Base-by-base conservation (phyloP, 2,329 filamentous ascomycete genomes). In the Rasamsonia emersonii region DNA sequence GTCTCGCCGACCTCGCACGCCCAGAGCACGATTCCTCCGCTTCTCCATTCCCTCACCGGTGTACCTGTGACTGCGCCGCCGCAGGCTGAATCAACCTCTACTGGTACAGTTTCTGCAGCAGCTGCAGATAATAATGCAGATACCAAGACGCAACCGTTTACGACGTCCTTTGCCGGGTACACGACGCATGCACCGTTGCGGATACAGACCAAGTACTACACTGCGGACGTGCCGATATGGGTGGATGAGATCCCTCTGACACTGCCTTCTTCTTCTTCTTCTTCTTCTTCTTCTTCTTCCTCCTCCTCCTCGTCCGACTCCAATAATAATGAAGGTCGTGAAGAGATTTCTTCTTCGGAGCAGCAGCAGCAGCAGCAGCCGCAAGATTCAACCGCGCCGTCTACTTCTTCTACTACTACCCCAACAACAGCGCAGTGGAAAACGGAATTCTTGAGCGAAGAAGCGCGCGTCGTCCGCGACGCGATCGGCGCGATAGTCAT, bases 171-270 rank as follows among this genome's bases (percentile, higher is more conserved):
- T 42, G 59, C 63, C 8, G 64, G 64, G 11, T 67, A 67, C 39
- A 66, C 63, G 7, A 61, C 59, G 1, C 63, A 67, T 38, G 46
- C 58, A 2, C 62, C 62, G 4, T 47, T 67, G 18, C 46, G 37
- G 4, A 43, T 67, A 28, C 28, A 46, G 28, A 67, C 61, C 24
- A 61, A 57, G 41, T 67, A 67, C 43, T 67, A 66, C 39, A 49
- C 41, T 4, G 51, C 60, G 4, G 58, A 65, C 10, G 48, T 67
- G 14, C 59, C 56, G 10, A 52, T 67, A 26, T 67, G 64, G 64
- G 62, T 66, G 13, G 64, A 67, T 32, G 62, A 66, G 41, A 51
- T 67, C 9, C 58, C 61, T 1, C 35, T 54, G n/a, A n/a, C n/a
- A n/a, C n/a, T 9, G 1, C 18, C 35, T 8, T n/a, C 5, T 9